Conservation (phyloP, 2,329 filamentous ascomycete species). For the Venturia oleaginea region DNA sequence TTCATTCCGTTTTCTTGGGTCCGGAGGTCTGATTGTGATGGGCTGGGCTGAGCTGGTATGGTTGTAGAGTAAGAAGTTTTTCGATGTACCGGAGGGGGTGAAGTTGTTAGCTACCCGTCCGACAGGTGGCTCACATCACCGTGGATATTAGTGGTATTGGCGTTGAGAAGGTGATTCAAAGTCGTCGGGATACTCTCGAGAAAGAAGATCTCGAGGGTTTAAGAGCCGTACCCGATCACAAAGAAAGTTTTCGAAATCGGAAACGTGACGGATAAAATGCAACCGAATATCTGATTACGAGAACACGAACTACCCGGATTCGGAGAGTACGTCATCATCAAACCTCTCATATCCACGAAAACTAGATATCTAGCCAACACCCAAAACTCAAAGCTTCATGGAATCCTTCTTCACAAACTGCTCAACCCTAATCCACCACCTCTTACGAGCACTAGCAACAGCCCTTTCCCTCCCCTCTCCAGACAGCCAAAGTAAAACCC, state of each 20-base stretch:
- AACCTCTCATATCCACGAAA: not conserved
- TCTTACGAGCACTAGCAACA: constrained; percentile 22
- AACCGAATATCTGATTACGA: constrained; percentile 34
- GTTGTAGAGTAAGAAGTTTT: no score
- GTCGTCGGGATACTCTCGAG: constrained; percentile 22
- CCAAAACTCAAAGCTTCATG: constrained; percentile 2
- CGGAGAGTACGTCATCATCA: constrained; percentile 16
- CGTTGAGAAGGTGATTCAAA: constrained; percentile 25
- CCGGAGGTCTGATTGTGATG: no score
- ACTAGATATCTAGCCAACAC: no score
- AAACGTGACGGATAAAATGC: constrained; percentile 21
- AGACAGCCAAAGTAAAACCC: constrained; percentile 19
- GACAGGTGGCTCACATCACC: constrained; percentile 28
- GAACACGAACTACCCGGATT: constrained; percentile 32
- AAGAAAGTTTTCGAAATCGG: constrained; percentile 28
- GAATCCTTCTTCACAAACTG: constrained; percentile 20
- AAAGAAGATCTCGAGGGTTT: constrained; percentile 18
- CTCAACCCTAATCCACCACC: constrained; percentile 19
- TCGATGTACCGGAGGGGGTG: constrained; percentile 25
- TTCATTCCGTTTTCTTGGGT: no score
- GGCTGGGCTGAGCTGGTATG: no score
- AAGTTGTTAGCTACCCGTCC: constrained; percentile 34
- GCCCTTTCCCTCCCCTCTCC: constrained; percentile 20
- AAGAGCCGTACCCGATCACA: constrained; percentile 23
- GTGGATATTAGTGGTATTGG: constrained; percentile 32